Percentiles rank a stretch among this genome's conserved stretches.
Evolutionary conservation across 2,329 filamentous ascomycete species (phyloP).

Genomic region (Geosmithia morbida): DNA sequence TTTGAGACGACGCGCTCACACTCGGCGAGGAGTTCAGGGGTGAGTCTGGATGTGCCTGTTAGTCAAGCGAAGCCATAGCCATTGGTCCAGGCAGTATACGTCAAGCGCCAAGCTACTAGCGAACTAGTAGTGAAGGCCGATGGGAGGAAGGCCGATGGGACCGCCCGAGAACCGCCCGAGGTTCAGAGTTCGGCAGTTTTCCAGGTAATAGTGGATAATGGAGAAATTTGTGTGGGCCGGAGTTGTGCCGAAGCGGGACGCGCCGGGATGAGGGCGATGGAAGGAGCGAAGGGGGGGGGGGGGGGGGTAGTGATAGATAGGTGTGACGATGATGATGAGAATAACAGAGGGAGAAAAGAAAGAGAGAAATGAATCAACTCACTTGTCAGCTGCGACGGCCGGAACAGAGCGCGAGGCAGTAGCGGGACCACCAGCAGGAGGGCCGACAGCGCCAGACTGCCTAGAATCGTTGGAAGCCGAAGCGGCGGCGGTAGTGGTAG

Average conservation of each 20-base stretch:
- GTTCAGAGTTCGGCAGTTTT: background rate
- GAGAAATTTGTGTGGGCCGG: background rate
- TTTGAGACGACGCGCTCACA: slow-evolving; percentile 47
- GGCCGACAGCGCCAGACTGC: slow-evolving; percentile 26
- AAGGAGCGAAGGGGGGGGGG: background rate
- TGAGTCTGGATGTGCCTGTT: slow-evolving; percentile 21
- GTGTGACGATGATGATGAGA: background rate
- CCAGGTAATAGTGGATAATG: background rate
- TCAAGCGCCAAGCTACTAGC: too few relatives aligned
- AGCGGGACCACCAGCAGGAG: slow-evolving; percentile 23
- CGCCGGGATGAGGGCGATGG: background rate
- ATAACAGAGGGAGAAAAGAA: slow-evolving; percentile 1
- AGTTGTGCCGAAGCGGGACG: background rate
- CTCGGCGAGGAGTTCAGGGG: slow-evolving; percentile 42
- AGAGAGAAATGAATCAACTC: slow-evolving; percentile 23
- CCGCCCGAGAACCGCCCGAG: background rate
- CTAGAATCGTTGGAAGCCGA: slow-evolving; percentile 22
- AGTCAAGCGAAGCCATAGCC: background rate
- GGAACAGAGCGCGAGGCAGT: slow-evolving; percentile 29
- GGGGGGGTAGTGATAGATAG: background rate
- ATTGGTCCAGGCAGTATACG: too few relatives aligned
- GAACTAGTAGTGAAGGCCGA: too few relatives aligned
- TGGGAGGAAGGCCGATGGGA: background rate
- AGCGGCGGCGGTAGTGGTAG: slow-evolving; percentile 19
- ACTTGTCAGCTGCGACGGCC: slow-evolving; percentile 35